Percentiles rank a stretch among this genome's conserved stretches.
These are phyloP conservation scores for Fusarium fracticaudum DNA, from an alignment of 2,329 filamentous ascomycete genomes.

Conservation along the genomic window DNA sequence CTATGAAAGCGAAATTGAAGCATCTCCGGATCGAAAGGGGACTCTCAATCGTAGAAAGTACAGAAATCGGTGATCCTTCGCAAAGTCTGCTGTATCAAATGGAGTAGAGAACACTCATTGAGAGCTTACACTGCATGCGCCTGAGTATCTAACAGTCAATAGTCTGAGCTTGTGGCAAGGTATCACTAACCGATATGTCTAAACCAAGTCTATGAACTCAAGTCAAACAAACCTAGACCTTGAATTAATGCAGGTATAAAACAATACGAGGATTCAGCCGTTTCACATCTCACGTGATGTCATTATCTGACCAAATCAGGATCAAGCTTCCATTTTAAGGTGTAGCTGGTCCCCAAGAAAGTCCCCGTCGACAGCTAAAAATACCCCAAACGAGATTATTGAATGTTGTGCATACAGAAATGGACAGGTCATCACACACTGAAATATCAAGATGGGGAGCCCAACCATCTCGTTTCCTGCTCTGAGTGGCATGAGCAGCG, in stretches of 20 bases:
- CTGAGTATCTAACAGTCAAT: not conserved
- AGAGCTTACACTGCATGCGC: not conserved
- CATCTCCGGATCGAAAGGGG: not conserved
- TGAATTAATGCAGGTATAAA: not conserved
- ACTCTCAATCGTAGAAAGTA: not conserved
- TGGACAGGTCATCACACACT: not conserved
- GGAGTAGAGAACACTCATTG: not conserved
- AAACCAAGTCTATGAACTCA: too few relatives aligned
- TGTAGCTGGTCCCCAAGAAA: not conserved
- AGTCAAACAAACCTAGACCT: not conserved
- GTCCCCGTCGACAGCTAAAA: not conserved
- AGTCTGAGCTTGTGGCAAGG: not conserved
- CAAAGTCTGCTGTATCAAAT: not conserved
- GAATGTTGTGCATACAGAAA: not conserved
- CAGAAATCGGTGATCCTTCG: not conserved
- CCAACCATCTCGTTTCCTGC: not conserved
- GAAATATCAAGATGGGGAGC: not conserved
- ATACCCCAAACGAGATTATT: conserved; percentile 6
- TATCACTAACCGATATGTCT: too few relatives aligned
- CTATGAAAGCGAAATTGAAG: too few relatives aligned
- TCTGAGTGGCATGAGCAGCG: too few relatives aligned
- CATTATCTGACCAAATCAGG: not conserved
- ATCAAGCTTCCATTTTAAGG: not conserved
- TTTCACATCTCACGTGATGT: not conserved
- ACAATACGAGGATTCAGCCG: not conserved